Conservation (phyloP, 2,329 filamentous ascomycete species). For the Albifimbria verrucaria region DNA sequence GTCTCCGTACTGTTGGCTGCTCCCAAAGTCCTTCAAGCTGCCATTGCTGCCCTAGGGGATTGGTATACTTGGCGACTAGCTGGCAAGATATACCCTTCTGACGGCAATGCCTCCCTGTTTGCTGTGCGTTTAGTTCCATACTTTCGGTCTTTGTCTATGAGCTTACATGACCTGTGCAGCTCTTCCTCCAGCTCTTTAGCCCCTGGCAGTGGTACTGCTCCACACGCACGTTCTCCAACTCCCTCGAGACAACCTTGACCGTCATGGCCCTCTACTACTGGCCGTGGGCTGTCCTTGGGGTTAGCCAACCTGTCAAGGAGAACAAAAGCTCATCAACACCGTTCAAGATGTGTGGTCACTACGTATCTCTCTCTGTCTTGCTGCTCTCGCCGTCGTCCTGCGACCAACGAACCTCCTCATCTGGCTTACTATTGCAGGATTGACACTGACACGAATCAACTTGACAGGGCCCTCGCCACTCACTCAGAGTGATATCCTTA, state of each 20-base stretch:
- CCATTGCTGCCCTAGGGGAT: slow-evolving; percentile 75
- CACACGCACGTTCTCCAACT: slow-evolving; percentile 91
- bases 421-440: slow-evolving; percentile 64
- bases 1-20: slow-evolving; percentile 67
- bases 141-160: neutral
- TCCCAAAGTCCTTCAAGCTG: slow-evolving; percentile 73
- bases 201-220: slow-evolving; percentile 97
- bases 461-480: slow-evolving; percentile 37
- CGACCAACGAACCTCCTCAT: slow-evolving; percentile 87
- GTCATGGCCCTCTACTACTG: slow-evolving; percentile 75
- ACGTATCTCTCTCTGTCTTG: slow-evolving; percentile 66
- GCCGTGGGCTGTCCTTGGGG: slow-evolving; percentile 73
- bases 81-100: slow-evolving; percentile 65
- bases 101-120: slow-evolving; percentile 62
- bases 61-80: slow-evolving; percentile 87
- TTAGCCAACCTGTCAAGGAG: slow-evolving; percentile 34
- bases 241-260: slow-evolving; percentile 85
- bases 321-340: slow-evolving; percentile 28
- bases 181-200: slow-evolving; percentile 33
- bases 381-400: slow-evolving; percentile 78
- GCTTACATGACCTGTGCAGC: slow-evolving; percentile 16
- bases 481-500: slow-evolving; percentile 38
- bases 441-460: slow-evolving; percentile 40
- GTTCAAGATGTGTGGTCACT: slow-evolving; percentile 25
- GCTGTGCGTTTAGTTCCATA: slow-evolving; percentile 52